phyloP scores from a whole-genome alignment of 2,329 filamentous ascomycete genomes.

The Penicillium palitans region DNA sequence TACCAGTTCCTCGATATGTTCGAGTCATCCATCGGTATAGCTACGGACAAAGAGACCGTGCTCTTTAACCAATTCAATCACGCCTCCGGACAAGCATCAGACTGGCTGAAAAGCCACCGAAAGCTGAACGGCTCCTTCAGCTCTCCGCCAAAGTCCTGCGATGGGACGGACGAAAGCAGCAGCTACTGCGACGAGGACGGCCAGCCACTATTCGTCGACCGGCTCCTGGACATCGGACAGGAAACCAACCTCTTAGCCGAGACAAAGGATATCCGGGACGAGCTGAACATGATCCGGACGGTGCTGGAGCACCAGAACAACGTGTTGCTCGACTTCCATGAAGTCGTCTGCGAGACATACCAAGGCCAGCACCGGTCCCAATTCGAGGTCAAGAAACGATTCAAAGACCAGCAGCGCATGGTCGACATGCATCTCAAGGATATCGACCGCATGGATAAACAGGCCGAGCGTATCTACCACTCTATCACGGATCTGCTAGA shows the following conservation, averaged over 20 bases:
- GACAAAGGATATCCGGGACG: conserved; percentile 67
- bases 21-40: conserved; percentile 60
- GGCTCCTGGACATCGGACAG: conserved; percentile 55
- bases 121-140: conserved; percentile 37
- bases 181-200: conserved; percentile 34
- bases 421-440: conserved; percentile 61
- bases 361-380: conserved; percentile 40
- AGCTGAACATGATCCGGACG: conserved; percentile 61
- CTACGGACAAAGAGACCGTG: conserved; percentile 56
- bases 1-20: conserved; percentile 70
- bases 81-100: conserved; percentile 58
- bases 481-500: conserved; percentile 64
- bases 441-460: conserved; percentile 63
- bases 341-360: conserved; percentile 39
- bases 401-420: conserved; percentile 58
- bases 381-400: conserved; percentile 54
- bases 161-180: conserved; percentile 16
- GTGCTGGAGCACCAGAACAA: conserved; percentile 43
- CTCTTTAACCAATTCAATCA: conserved; percentile 61
- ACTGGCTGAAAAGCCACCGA: conserved; percentile 56
- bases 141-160: conserved; percentile 7
- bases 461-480: conserved; percentile 61
- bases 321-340: conserved; percentile 37
- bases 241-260: conserved; percentile 64
- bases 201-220: conserved; percentile 49